phyloP scores from a whole-genome alignment of 2,329 filamentous ascomycete genomes.

The Stagonosporopsis cucurbitacearum region DNA sequence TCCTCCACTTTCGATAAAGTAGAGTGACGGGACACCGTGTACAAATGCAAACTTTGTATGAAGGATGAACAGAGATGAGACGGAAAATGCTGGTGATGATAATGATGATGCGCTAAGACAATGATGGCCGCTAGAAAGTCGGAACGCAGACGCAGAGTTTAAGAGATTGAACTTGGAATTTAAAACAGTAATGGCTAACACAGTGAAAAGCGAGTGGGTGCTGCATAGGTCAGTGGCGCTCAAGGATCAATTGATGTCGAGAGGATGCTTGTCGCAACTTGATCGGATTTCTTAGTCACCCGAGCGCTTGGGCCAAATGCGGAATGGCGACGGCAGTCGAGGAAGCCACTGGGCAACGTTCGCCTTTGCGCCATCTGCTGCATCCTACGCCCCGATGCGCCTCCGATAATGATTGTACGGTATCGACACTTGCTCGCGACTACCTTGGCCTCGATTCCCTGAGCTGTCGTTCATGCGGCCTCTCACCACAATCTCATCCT shows the following conservation, averaged over 20 bases:
- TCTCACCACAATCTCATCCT: slow-evolving; percentile 24
- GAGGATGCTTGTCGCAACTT: slow-evolving; percentile 7
- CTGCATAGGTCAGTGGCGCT: neutral
- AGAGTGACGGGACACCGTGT: slow-evolving; percentile 3
- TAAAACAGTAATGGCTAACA: neutral
- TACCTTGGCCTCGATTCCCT: slow-evolving; percentile 46
- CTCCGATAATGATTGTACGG: slow-evolving; percentile 50
- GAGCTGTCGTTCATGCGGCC: slow-evolving; percentile 41
- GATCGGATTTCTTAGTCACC: slow-evolving; percentile 16
- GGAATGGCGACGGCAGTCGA: slow-evolving; percentile 12
- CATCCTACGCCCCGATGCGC: slow-evolving; percentile 36
- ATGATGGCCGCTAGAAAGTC: neutral
- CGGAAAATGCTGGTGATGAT: slow-evolving; percentile 14
- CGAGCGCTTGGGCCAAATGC: slow-evolving; percentile 26
- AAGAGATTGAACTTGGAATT: slow-evolving; percentile 3
- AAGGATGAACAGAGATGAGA: neutral
- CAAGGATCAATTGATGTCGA: neutral
- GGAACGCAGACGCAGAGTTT: slow-evolving; percentile 14
- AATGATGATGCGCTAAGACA: slow-evolving; percentile 14
- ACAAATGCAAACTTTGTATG: neutral
- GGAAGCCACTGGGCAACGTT: slow-evolving; percentile 22
- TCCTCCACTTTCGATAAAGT: neutral
- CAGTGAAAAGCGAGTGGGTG: neutral
- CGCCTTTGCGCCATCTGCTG: slow-evolving; percentile 27
- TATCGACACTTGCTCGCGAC: slow-evolving; percentile 47